A percentile compares a stretch with the other conserved stretches of the same genome.
phyloP scores from a whole-genome alignment of 441 rosid genomes.

The Adansonia madagascariensis region DNA sequence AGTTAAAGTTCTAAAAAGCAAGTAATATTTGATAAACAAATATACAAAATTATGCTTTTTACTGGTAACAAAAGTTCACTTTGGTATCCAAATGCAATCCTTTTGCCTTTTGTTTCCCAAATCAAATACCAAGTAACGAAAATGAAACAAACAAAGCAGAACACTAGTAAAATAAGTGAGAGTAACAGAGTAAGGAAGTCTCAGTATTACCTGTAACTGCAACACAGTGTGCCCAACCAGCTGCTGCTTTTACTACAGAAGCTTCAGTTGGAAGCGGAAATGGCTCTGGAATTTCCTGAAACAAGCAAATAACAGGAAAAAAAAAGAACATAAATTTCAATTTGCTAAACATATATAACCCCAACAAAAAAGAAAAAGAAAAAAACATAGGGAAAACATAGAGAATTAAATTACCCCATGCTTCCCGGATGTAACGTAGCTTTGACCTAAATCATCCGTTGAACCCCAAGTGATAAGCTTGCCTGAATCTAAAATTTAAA shows the following conservation, averaged over 20 bases:
- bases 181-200: background rate
- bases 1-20: slow-evolving; percentile 13
- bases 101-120: background rate
- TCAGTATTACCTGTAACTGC: slow-evolving; percentile 69
- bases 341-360: background rate
- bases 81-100: background rate
- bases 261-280: slow-evolving; percentile 87
- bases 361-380: background rate
- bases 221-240: slow-evolving; percentile 98
- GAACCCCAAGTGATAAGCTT: slow-evolving; percentile 99
- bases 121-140: background rate
- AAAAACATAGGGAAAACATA: background rate
- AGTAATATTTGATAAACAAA: slow-evolving; percentile 6
- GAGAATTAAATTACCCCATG: slow-evolving; percentile 72
- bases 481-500: slow-evolving; percentile 62
- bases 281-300: slow-evolving; percentile 89
- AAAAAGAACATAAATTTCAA: slow-evolving; percentile 20
- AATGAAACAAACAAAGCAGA: background rate
- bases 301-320: slow-evolving; percentile 17
- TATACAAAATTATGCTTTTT: background rate
- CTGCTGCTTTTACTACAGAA: slow-evolving; percentile 74
- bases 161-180: background rate
- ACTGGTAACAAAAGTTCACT: background rate
- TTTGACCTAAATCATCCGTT: slow-evolving; percentile 95
- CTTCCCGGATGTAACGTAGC: slow-evolving; percentile 94